A percentile compares a stretch with the other conserved stretches of the same genome.
Evolutionary conservation across 306 rosid species (phyloP).

Genomic region (Boehmeria nivea): DNA sequence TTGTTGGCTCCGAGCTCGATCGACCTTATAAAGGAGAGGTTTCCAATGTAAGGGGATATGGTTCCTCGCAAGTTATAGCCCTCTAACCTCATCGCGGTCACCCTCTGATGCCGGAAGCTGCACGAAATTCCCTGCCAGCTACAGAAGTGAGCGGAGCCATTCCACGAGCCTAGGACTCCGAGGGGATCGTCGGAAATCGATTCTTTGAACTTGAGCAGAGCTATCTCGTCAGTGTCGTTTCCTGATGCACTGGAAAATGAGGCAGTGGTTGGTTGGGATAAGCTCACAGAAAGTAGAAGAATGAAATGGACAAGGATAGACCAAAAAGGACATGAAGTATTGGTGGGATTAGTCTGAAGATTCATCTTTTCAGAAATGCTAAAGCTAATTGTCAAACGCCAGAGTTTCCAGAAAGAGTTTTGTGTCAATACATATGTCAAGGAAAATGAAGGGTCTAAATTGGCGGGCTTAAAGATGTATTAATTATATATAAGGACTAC

Average conservation of each 20-base stretch:
- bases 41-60: conserved; percentile 37
- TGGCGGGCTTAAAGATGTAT: too few species aligned
- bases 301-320: too few species aligned
- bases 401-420: too few species aligned
- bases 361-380: too few species aligned
- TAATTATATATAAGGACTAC: too few species aligned
- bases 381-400: too few species aligned
- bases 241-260: background rate
- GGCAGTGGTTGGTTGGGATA: background rate
- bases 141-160: conserved; percentile 32
- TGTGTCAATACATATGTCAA: background rate
- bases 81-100: conserved; percentile 6
- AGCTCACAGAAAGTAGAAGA: too few species aligned
- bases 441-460: too few species aligned
- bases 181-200: conserved; percentile 22
- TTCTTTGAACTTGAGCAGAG: conserved; percentile 33
- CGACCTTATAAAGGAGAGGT: conserved; percentile 20
- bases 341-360: too few species aligned
- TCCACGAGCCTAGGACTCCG: conserved; percentile 29
- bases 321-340: too few species aligned
- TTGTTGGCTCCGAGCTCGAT: conserved; percentile 14
- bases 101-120: conserved; percentile 25
- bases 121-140: conserved; percentile 45
- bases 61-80: conserved; percentile 20
- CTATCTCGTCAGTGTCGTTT: background rate